Base-by-base conservation (phyloP, 257 asterid genomes). In the Solanum microdontum region DNA sequence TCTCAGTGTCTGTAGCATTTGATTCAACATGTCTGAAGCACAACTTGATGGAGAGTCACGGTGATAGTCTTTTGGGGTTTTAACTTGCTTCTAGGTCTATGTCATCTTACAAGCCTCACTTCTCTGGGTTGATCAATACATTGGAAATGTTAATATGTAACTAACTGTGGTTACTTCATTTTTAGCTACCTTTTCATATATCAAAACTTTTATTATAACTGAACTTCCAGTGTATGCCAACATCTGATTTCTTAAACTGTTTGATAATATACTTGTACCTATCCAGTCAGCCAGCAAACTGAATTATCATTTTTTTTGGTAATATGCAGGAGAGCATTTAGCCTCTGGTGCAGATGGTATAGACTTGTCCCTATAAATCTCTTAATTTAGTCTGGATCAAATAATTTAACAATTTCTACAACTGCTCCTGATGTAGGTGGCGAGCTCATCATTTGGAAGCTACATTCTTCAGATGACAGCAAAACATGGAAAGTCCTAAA, bases 301-400 rank as follows among this genome's bases (percentile, higher is more conserved):
- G 82, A 51, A 51, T 19, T 14, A 82, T 75, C 28, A 85, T 89
- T 86, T 19, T 86, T 84, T 80, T 90, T 55, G 40, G 86, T 60
- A 51, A 89, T 55, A 79, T 92, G 91, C 98, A 97, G 99, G 99
- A 82, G 98, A 96, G 84, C 95, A 86, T 88, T 94, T 97, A 87
- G 99, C 99, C 37, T 97, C 99, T 85, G 99, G 99, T 86, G 99
- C 98, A 88, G 99, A 97, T 90, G 99, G 99, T 97, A 89, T 85
- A 91, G 58, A 33, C 28, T 88, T 55, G 58, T 58, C 79, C n/a
- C 84, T 32, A 34, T 68, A 43, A 39, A 15, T 60, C 84, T 23
- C n/a, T 17, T 51, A 34, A 73, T 48, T 58, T 82, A 36, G 74
- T 19, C 9, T 13, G 68, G 37, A 26, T 37, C 28, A 77, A 12